A percentile compares a stretch with the other conserved stretches of the same genome.
phyloP scores from a whole-genome alignment of 345 rosid genomes.

The Gossypium longicalyx region DNA sequence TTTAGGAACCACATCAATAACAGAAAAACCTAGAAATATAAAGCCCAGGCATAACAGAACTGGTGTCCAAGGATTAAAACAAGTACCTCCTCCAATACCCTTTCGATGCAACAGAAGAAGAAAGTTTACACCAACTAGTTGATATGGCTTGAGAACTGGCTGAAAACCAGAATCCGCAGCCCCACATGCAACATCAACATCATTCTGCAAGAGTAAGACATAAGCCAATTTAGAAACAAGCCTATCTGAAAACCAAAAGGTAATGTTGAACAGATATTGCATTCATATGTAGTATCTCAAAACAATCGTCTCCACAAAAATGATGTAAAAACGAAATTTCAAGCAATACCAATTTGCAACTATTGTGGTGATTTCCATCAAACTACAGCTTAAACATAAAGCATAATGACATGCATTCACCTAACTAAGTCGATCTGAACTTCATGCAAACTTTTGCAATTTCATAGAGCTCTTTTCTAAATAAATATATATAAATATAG shows the following conservation, averaged over 20 bases:
- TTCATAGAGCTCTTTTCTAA: neutral
- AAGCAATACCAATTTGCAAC: neutral
- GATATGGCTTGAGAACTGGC: constrained; percentile 90
- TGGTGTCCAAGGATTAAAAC: neutral
- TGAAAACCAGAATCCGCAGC: constrained; percentile 67
- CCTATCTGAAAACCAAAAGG: neutral
- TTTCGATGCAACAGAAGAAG: constrained; percentile 82
- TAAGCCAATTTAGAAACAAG: neutral
- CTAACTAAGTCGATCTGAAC: neutral
- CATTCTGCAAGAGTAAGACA: constrained; percentile 42
- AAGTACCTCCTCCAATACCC: constrained; percentile 82
- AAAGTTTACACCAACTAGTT: constrained; percentile 93
- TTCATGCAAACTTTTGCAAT: neutral
- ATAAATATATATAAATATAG: neutral
- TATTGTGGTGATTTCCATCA: neutral
- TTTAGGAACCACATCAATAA: neutral
- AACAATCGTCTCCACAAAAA: neutral
- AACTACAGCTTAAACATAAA: neutral
- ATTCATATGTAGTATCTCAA: neutral
- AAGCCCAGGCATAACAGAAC: neutral
- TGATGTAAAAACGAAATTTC: neutral
- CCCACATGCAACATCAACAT: constrained; percentile 76
- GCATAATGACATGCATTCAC: neutral
- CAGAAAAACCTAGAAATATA: neutral
- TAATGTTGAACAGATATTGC: neutral